Percentiles rank a stretch among this genome's conserved stretches.
Conservation (phyloP, 1,284 basidiomycete genomes). For the Entoloma clypeatum region DNA sequence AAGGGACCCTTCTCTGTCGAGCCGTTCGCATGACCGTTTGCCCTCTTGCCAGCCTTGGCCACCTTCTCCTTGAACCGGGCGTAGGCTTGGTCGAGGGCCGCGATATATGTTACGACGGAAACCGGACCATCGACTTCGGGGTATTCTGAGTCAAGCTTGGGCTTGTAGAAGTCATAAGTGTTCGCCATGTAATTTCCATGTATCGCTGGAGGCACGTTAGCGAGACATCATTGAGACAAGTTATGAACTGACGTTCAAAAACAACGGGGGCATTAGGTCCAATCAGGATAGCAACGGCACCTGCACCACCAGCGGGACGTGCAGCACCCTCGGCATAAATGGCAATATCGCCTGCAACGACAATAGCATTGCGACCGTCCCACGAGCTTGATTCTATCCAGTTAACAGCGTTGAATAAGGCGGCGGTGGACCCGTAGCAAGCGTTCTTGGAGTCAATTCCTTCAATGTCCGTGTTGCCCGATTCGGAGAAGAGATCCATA, state of each 20-base stretch:
- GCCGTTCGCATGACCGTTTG: constrained; percentile 36
- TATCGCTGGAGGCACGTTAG: constrained; percentile 57
- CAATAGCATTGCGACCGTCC: constrained; percentile 98
- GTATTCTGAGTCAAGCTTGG: constrained; percentile 89
- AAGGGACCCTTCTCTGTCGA: constrained; percentile 43
- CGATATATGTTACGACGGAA: constrained; percentile 93
- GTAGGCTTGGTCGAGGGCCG: constrained; percentile 91
- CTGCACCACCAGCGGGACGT: constrained; percentile 95
- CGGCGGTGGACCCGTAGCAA: constrained; percentile 98
- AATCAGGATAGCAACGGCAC: constrained; percentile 92
- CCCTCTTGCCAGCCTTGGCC: constrained; percentile 52
- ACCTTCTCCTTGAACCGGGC: constrained; percentile 83
- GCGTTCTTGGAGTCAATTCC: constrained; percentile 99
- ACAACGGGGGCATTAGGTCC: constrained; percentile 95
- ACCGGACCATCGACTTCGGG: constrained; percentile 97
- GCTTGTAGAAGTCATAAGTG: constrained; percentile 98
- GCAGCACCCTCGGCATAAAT: constrained; percentile 97
- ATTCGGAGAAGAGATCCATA: constrained; percentile 93
- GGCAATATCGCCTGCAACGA: constrained; percentile 96
- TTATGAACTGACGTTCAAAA: constrained; percentile 79
- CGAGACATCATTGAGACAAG: constrained; percentile 10
- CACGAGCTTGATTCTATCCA: constrained; percentile 97
- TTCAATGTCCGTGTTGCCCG: constrained; percentile 96
- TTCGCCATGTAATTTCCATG: constrained; percentile 99
- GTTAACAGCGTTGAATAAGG: constrained; percentile 96